phyloP scores from a whole-genome alignment of 179 eudicot species.

The Patellifolia procumbens region DNA sequence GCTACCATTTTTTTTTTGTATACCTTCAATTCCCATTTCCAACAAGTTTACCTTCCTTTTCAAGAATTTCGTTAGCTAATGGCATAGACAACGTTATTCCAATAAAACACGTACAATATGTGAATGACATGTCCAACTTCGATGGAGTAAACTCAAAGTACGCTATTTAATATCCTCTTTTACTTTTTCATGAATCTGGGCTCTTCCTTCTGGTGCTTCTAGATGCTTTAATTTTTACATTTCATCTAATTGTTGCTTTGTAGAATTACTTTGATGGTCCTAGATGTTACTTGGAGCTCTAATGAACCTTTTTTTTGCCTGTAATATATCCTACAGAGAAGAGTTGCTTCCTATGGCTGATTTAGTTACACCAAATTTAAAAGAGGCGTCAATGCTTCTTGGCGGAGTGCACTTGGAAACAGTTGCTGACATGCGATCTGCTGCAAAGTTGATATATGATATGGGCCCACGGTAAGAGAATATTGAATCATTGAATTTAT shows the following conservation, averaged over 20 bases:
- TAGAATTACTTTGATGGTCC: not conserved
- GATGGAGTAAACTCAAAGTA: too few relatives aligned
- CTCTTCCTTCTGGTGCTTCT: not conserved
- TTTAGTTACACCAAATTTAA: conserved; percentile 85
- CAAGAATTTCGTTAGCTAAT: too few relatives aligned
- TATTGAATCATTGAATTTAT: not conserved
- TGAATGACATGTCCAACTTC: too few relatives aligned
- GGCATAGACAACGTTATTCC: too few relatives aligned
- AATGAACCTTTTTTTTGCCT: not conserved
- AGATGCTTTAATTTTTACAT: not conserved
- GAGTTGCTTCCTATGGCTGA: conserved; percentile 83
- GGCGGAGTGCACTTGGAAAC: conserved; percentile 66
- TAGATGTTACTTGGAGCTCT: not conserved
- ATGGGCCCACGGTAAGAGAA: conserved; percentile 80
- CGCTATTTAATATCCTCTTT: too few relatives aligned
- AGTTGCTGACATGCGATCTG: conserved; percentile 76
- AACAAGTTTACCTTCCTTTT: too few relatives aligned
- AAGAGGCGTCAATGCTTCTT: conserved; percentile 84
- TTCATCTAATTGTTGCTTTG: not conserved
- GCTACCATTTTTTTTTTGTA: too few relatives aligned
- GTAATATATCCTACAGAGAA: conserved; percentile 41
- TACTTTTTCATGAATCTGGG: not conserved
- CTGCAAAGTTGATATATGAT: conserved; percentile 78
- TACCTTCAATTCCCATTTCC: too few relatives aligned
- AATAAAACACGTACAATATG: too few relatives aligned